Conservation (phyloP, 768 basidiomycete genomes). For the Gymnopilus dilepis region DNA sequence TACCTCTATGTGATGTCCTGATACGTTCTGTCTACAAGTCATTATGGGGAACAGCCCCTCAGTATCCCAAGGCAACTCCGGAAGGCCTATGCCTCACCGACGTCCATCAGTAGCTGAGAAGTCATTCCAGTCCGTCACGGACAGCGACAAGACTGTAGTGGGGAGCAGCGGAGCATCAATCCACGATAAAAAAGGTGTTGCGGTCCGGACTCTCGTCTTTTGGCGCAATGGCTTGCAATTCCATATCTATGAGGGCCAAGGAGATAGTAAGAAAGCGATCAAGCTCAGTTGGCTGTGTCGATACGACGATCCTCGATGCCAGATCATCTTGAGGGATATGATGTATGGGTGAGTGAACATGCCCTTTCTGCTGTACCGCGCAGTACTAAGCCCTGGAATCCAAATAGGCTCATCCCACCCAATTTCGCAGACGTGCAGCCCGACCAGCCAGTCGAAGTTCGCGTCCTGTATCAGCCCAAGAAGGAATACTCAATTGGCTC, state of each 20-base stretch:
- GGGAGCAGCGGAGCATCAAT: too few species aligned
- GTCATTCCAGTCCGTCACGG: too few species aligned
- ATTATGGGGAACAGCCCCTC: constrained; percentile 1
- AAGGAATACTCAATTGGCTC: neutral
- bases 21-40: too few species aligned
- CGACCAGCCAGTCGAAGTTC: neutral
- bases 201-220: neutral
- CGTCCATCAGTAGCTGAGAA: too few species aligned
- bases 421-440: neutral
- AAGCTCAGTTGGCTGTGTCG: neutral
- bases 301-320: neutral
- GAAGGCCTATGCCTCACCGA: too few species aligned
- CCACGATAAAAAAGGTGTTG: neutral
- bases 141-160: neutral
- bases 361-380: too few species aligned
- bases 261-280: too few species aligned
- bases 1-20: too few species aligned
- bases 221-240: neutral
- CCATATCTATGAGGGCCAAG: neutral
- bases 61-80: neutral
- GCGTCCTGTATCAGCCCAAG: neutral
- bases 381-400: neutral
- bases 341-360: neutral
- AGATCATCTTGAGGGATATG: neutral
- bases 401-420: neutral